Evolutionary conservation across 768 basidiomycete species (phyloP).

Genomic region (Cystobasidiopsis lactophilus): DNA sequence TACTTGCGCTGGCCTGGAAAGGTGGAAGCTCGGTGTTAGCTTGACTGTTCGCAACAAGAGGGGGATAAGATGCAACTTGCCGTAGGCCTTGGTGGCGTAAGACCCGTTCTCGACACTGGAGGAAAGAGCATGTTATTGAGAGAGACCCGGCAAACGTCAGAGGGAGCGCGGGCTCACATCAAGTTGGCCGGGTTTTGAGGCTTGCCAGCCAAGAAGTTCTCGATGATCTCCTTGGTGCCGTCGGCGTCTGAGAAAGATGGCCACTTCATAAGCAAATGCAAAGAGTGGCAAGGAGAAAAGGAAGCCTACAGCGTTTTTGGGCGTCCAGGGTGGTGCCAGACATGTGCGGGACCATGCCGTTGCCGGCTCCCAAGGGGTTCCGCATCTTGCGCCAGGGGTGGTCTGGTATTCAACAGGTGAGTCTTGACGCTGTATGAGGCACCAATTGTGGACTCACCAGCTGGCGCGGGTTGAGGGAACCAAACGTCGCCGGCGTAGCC

Average conservation of each 20-base stretch:
- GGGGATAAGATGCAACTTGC: too few relatives aligned
- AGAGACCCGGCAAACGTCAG: not conserved
- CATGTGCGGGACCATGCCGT: constrained; percentile 37
- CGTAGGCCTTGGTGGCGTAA: constrained; percentile 17
- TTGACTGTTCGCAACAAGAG: too few relatives aligned
- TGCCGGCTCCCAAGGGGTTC: constrained; percentile 18
- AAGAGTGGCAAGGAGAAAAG: not conserved
- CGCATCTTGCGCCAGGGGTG: constrained; percentile 67
- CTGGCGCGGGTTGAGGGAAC: constrained; percentile 30
- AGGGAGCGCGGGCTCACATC: constrained; percentile 28
- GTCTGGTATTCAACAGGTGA: too few relatives aligned
- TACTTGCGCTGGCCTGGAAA: too few relatives aligned
- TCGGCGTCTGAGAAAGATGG: constrained; percentile 61
- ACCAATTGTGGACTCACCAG: not conserved
- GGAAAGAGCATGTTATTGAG: not conserved
- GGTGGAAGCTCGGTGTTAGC: too few relatives aligned
- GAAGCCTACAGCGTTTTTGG: not conserved
- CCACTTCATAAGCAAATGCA: constrained; percentile 29
- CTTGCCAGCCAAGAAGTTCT: constrained; percentile 42
- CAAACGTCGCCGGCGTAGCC: constrained; percentile 46
- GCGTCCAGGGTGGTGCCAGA: constrained; percentile 41
- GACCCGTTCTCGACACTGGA: constrained; percentile 44
- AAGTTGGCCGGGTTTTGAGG: constrained; percentile 56
- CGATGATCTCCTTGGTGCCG: constrained; percentile 46
- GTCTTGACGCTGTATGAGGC: constrained; percentile 59